A percentile compares a stretch with the other conserved stretches of the same genome.
Evolutionary conservation across 768 basidiomycete species (phyloP).

Genomic region (Termitomyces sp.): DNA sequence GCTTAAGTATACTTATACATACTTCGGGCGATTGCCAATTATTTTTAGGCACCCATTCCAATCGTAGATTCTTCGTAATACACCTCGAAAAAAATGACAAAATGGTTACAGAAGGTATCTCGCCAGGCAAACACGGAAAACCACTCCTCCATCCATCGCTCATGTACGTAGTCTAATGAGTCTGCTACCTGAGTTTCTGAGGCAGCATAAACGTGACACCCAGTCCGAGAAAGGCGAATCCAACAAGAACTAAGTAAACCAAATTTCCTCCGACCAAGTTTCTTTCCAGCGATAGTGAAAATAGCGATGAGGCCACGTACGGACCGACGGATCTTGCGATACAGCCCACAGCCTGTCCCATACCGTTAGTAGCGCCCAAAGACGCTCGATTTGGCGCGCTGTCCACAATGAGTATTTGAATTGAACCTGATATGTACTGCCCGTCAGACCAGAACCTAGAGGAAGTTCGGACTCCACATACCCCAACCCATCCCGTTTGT

Average conservation of each 20-base stretch:
- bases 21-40: no score
- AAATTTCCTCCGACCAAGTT: conserved; percentile 31
- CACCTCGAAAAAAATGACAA: not conserved
- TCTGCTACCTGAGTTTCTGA: conserved; percentile 3
- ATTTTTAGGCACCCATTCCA: not conserved
- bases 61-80: not conserved
- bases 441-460: not conserved
- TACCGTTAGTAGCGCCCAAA: conserved; percentile 48
- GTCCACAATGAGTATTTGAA: conserved; percentile 40
- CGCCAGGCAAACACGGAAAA: not conserved
- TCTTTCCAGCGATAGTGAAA: conserved; percentile 30
- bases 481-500: conserved; percentile 28
- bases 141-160: not conserved
- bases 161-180: not conserved
- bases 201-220: conserved; percentile 12
- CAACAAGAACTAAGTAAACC: conserved; percentile 25
- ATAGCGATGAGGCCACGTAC: conserved; percentile 34
- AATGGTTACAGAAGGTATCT: no score
- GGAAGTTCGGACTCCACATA: conserved; percentile 12
- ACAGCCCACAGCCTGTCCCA: conserved; percentile 49
- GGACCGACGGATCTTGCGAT: conserved; percentile 38
- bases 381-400: conserved; percentile 32
- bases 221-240: conserved; percentile 11
- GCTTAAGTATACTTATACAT: no score
- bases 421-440: conserved; percentile 31